Evolutionary conservation across 352 stramenopile genomes (phyloP).

Genomic region (Phytophthora fragariae): DNA sequence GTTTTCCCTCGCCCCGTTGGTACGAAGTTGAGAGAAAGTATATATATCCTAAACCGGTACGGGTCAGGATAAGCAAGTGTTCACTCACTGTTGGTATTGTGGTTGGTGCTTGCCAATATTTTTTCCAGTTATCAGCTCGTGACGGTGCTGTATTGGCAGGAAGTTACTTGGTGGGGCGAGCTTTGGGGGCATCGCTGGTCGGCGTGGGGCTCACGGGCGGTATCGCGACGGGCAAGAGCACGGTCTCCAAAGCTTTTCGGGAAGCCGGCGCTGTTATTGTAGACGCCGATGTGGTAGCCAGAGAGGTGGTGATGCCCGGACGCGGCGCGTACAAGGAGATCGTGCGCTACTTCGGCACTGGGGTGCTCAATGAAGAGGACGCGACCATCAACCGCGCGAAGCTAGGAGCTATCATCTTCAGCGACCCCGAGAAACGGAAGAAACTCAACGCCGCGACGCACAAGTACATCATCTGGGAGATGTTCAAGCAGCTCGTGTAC

Average conservation of each 20-base stretch:
- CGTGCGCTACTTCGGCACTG: conserved; percentile 70
- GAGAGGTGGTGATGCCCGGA: conserved; percentile 82
- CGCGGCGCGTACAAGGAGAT: conserved; percentile 80
- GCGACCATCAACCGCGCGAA: conserved; percentile 84
- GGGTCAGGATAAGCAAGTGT: not conserved
- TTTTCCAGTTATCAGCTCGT: conserved; percentile 50
- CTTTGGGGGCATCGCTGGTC: conserved; percentile 66
- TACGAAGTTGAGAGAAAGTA: conserved; percentile 25
- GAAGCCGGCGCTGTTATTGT: conserved; percentile 75
- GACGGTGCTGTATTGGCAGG: conserved; percentile 33
- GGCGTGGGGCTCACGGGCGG: conserved; percentile 84
- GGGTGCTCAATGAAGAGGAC: conserved; percentile 79
- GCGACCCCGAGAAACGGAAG: conserved; percentile 71
- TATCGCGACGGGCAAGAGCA: conserved; percentile 88
- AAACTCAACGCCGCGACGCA: conserved; percentile 85
- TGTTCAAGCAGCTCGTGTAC: conserved; percentile 88
- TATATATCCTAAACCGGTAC: conserved; percentile 10
- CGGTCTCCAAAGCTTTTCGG: conserved; percentile 71
- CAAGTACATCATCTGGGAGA: conserved; percentile 89
- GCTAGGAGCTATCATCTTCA: conserved; percentile 88
- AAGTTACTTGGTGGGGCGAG: conserved; percentile 47
- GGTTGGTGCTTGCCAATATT: not conserved
- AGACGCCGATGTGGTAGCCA: conserved; percentile 83
- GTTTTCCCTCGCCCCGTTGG: conserved; percentile 48
- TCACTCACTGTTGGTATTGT: conserved; percentile 10